Conservation (phyloP, 1,284 basidiomycete genomes). For the Termitomyces sp. region DNA sequence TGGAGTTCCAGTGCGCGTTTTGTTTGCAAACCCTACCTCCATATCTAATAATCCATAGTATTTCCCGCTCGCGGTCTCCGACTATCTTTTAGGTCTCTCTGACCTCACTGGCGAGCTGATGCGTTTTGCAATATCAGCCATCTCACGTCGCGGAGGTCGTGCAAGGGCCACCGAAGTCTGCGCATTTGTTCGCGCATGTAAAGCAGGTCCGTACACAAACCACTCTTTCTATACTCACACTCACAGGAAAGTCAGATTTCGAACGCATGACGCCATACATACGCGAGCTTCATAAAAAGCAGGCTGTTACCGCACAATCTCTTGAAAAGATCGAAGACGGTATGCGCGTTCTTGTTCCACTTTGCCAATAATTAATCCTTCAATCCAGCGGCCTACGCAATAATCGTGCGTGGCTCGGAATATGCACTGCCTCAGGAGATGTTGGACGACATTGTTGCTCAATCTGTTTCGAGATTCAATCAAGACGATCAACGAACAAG, state of each 20-base stretch:
- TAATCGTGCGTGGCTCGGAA: constrained; percentile 65
- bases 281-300: constrained; percentile 81
- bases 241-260: constrained; percentile 49
- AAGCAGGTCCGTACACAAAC: constrained; percentile 52
- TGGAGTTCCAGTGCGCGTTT: constrained; percentile 52
- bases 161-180: constrained; percentile 68
- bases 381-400: constrained; percentile 59
- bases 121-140: constrained; percentile 84
- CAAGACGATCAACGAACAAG: constrained; percentile 13
- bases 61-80: constrained; percentile 66
- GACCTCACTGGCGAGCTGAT: constrained; percentile 98
- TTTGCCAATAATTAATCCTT: neutral
- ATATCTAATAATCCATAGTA: constrained; percentile 39
- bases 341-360: constrained; percentile 31
- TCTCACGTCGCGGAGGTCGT: constrained; percentile 67
- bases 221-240: neutral
- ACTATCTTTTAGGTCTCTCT: constrained; percentile 89
- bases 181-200: constrained; percentile 75
- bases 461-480: constrained; percentile 35
- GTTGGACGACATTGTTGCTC: constrained; percentile 60
- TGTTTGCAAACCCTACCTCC: neutral
- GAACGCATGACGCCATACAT: constrained; percentile 69
- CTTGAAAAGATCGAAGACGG: constrained; percentile 94
- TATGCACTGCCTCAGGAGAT: constrained; percentile 63
- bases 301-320: constrained; percentile 79